Evolutionary conservation across 2,329 filamentous ascomycete species (phyloP), one percentile per base, ranked within the genome.

Genomic region (Trichoderma arundinaceum): DNA sequence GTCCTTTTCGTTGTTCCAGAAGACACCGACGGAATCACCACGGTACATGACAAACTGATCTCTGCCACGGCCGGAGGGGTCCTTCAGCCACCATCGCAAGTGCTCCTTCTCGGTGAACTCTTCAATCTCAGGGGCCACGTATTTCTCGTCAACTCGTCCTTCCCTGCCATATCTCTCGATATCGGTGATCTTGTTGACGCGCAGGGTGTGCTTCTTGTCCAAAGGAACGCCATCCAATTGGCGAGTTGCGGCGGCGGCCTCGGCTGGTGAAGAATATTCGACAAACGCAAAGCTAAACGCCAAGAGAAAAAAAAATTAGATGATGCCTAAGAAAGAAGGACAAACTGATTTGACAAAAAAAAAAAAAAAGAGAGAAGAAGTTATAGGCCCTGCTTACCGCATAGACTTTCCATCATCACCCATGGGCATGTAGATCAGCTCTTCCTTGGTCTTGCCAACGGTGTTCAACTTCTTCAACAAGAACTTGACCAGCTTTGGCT

Each of bases 1-100:
- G 67, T 97, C 94, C 80, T 91, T 94, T 81, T 96, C 95, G 84
- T 96, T 96, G 83, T 98, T 98, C 94, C 94, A 99, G 84, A 91
- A 97, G 6, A 99, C 91, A 67, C 93, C 94, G 43, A 99, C 95
- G 69, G 90, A 90, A 61, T 99, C 95, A 71, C 90, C 91, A 61
- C 92, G 90, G 84, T 91, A 97, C 87, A 98, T 93, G 77, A 92
- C 92, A 74, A 98, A 95, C 82, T 99, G 94, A 77, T 99, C 95
- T 68, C 95, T 89, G 71, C 92, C 92, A 71, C 92, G 92, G 62
- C 84, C 87, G 64, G 83, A 83, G 66, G 90, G 84, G 75, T 99
- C 95, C 70, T 90, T 91, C 73, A 99, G 83, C 89, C 93, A 99
- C 77, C 92, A 98, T 76, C 94, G 88, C 74, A 98, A 82, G 78